Conservation (phyloP, 192 early-diverging fungal genomes). For the Spizellomyces sp. region DNA sequence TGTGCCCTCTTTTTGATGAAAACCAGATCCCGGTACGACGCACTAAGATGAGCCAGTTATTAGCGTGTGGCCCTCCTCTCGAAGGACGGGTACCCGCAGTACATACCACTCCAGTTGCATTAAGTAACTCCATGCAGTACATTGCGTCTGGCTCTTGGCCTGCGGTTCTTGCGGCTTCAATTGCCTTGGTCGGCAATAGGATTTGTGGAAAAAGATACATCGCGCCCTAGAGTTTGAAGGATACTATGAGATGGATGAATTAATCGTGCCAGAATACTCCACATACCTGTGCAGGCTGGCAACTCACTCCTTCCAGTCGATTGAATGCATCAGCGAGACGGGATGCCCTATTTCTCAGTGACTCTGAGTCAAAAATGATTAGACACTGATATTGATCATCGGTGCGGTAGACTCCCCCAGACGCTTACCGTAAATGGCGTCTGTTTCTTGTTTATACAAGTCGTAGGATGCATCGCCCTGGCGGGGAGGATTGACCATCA, state of each 20-base stretch:
- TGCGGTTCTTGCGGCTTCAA: conserved; percentile 71
- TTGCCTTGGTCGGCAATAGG: conserved; percentile 70
- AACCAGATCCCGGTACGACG: conserved; percentile 92
- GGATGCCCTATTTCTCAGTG: conserved; percentile 75
- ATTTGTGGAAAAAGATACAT: conserved; percentile 97
- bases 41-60: conserved; percentile 47
- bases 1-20: conserved; percentile 85
- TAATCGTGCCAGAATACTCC: neutral
- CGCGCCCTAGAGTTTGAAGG: conserved; percentile 67
- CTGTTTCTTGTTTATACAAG: conserved; percentile 72
- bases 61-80: neutral
- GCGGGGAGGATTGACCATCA: conserved; percentile 90
- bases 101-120: conserved; percentile 84
- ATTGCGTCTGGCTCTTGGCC: conserved; percentile 82
- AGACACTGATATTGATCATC: neutral
- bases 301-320: conserved; percentile 77
- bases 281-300: conserved; percentile 68
- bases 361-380: conserved; percentile 42
- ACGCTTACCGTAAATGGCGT: conserved; percentile 58
- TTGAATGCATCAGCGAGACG: conserved; percentile 80
- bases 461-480: conserved; percentile 77
- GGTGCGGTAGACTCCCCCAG: too few species aligned
- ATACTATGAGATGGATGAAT: neutral
- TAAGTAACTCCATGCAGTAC: conserved; percentile 90
- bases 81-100: neutral